A percentile compares a stretch with the other conserved stretches of the same genome.
Evolutionary conservation across 345 rosid genomes (phyloP).

Genomic region (Ailanthus altissimus): DNA sequence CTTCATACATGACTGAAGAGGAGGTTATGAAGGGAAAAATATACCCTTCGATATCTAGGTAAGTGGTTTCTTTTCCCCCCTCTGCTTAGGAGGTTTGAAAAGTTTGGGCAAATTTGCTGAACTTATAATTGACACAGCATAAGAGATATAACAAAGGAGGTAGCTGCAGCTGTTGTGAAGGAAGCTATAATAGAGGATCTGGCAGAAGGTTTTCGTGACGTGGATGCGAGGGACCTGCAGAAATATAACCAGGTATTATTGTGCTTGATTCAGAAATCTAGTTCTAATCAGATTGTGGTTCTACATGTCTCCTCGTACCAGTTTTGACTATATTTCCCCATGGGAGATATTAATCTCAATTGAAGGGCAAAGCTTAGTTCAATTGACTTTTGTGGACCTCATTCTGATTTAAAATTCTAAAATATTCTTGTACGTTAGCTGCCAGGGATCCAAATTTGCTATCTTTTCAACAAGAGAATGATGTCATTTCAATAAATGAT

Average conservation of each 20-base stretch:
- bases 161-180: constrained; percentile 84
- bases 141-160: constrained; percentile 81
- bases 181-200: constrained; percentile 86
- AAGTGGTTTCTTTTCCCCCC: constrained; percentile 15
- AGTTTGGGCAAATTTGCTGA: background rate
- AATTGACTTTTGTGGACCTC: background rate
- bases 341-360: background rate
- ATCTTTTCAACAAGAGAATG: background rate
- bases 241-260: constrained; percentile 53
- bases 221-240: constrained; percentile 74
- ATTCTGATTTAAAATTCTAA: background rate
- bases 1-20: constrained; percentile 87
- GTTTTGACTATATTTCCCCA: background rate
- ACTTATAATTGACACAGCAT: constrained; percentile 53
- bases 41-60: constrained; percentile 89
- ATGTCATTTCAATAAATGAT: background rate
- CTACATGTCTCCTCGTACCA: background rate
- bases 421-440: background rate
- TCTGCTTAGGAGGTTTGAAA: background rate
- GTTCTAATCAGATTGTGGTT: background rate
- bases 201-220: constrained; percentile 78
- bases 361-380: background rate
- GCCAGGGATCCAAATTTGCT: background rate
- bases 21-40: constrained; percentile 81
- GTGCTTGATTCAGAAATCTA: background rate